Evolutionary conservation across 2,329 filamentous ascomycete genomes (phyloP).

Genomic region (Hortaea werneckii): DNA sequence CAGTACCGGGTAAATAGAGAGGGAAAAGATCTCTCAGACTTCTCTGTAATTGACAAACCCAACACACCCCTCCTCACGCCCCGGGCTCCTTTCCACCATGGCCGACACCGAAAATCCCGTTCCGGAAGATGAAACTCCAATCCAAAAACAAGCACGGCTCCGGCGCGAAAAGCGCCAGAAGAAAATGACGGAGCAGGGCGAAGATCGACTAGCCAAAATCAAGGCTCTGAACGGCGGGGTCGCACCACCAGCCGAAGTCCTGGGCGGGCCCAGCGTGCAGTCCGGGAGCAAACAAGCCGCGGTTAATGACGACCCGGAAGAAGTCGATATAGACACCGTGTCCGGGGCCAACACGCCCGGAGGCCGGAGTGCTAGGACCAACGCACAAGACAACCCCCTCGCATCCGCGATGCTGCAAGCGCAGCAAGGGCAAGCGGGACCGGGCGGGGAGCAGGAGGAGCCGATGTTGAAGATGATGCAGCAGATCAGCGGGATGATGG

Average conservation of each 20-base stretch:
- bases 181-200: slow-evolving; percentile 64
- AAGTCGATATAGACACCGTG: slow-evolving; percentile 63
- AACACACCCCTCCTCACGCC: too few relatives aligned
- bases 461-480: slow-evolving; percentile 67
- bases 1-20: too few relatives aligned
- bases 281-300: slow-evolving; percentile 18
- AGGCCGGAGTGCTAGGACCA: slow-evolving; percentile 1
- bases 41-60: too few relatives aligned
- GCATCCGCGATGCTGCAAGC: slow-evolving; percentile 22
- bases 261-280: slow-evolving; percentile 18
- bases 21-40: too few relatives aligned
- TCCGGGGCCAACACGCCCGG: slow-evolving; percentile 10
- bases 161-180: slow-evolving; percentile 71
- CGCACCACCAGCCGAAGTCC: slow-evolving; percentile 22
- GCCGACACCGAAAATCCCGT: slow-evolving; percentile 17
- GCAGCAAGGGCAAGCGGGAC: slow-evolving; percentile 6
- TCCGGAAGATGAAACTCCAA: slow-evolving; percentile 28
- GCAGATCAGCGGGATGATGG: slow-evolving; percentile 52
- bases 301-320: slow-evolving; percentile 53
- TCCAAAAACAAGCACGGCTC: slow-evolving; percentile 53
- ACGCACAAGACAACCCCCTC: slow-evolving; percentile 15
- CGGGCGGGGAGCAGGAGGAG: slow-evolving; percentile 38
- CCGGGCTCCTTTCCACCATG: slow-evolving; percentile 14
- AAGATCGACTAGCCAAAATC: slow-evolving; percentile 62
- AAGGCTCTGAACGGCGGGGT: slow-evolving; percentile 51